Evolutionary conservation across 2,329 filamentous ascomycete species (phyloP).

Genomic region (Pestalotiopsis sp.): DNA sequence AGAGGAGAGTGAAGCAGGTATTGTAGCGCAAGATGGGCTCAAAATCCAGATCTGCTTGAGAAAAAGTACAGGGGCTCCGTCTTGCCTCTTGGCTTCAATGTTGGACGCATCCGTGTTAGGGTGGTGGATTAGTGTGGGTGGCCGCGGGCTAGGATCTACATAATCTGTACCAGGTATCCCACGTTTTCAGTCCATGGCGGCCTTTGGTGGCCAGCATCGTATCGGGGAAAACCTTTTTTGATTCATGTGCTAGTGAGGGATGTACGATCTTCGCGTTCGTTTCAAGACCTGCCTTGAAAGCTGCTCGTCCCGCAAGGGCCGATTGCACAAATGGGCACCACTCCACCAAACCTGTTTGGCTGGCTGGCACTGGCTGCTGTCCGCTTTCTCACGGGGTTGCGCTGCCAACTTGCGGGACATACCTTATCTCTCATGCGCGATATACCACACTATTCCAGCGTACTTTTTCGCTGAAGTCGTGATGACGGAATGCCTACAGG

Average conservation of each 20-base stretch:
- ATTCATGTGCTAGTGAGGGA: slow-evolving; percentile 1
- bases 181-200: slow-evolving; percentile 1
- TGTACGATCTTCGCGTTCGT: slow-evolving; percentile 1
- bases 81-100: neutral
- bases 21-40: neutral
- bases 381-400: neutral
- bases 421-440: neutral
- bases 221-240: slow-evolving; percentile 2
- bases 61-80: neutral
- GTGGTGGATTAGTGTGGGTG: neutral
- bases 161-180: neutral
- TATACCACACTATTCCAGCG: neutral
- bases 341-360: neutral
- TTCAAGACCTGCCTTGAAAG: slow-evolving; percentile 13
- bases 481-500: neutral
- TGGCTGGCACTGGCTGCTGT: neutral
- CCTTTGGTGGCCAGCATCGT: neutral
- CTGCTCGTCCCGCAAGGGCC: slow-evolving; percentile 6
- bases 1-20: neutral
- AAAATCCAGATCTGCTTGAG: neutral
- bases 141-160: neutral
- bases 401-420: neutral
- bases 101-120: neutral
- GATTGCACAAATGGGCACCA: slow-evolving; percentile 1
- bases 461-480: neutral